These are phyloP conservation scores for Candida golubevii DNA, from an alignment of 805 yeast genomes.

Conservation along the genomic window DNA sequence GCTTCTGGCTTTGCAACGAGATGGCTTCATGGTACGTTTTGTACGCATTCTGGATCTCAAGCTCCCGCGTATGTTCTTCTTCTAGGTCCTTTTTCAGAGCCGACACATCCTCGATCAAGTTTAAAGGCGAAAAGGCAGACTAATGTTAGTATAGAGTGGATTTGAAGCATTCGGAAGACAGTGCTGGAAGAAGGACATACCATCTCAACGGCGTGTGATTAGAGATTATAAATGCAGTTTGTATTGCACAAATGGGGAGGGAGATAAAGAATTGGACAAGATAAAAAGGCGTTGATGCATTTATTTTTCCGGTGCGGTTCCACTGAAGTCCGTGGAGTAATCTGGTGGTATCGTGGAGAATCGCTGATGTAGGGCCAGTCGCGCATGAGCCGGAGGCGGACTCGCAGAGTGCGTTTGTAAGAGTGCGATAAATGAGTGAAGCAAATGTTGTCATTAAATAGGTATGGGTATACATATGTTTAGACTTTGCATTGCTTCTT, in stretches of 20 bases:
- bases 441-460: no score
- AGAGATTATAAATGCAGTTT: no score
- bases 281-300: no score
- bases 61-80: slow-evolving; percentile 87
- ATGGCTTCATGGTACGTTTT: slow-evolving; percentile 71
- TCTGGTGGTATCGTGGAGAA: background rate
- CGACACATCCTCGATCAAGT: slow-evolving; percentile 63
- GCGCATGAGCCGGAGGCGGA: no score
- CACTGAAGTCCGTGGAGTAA: background rate
- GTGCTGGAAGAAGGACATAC: background rate
- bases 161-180: background rate
- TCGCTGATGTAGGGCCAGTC: background rate
- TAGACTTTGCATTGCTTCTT: no score
- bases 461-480: no score
- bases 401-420: no score
- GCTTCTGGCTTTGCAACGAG: slow-evolving; percentile 47
- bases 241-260: no score
- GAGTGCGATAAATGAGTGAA: no score
- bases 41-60: slow-evolving; percentile 85
- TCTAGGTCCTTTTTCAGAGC: slow-evolving; percentile 53
- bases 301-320: no score
- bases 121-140: slow-evolving; percentile 78
- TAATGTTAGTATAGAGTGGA: slow-evolving; percentile 6
- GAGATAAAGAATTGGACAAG: background rate
- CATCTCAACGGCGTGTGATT: background rate